phyloP scores from a whole-genome alignment of 176 grass and related monocot genomes.

The Hsuehochloa calcarea region DNA sequence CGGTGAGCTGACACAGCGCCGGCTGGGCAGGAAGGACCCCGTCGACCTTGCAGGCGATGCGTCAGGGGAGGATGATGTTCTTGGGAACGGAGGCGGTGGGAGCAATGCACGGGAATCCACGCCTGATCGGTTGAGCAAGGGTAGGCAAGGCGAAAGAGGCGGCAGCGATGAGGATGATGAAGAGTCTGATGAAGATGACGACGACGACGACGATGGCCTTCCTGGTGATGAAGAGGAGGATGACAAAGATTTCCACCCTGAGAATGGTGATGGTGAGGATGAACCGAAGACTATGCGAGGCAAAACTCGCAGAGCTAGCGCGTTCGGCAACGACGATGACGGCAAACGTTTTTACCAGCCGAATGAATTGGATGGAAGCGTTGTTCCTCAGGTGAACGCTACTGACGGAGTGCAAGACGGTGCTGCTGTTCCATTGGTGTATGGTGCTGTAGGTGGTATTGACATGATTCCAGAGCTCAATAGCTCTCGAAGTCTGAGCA shows the following conservation, averaged over 20 bases:
- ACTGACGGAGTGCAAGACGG: background rate
- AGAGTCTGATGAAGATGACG: constrained; percentile 15
- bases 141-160: background rate
- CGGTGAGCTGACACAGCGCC: background rate
- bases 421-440: background rate
- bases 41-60: background rate
- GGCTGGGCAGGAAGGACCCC: constrained; percentile 45
- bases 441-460: background rate
- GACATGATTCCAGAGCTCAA: background rate
- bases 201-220: background rate
- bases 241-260: background rate
- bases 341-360: background rate
- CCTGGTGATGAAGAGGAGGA: constrained; percentile 37
- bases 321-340: background rate
- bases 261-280: background rate
- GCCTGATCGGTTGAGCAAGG: constrained; percentile 2
- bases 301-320: background rate
- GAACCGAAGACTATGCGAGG: background rate
- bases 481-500: background rate
- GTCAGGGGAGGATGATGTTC: background rate
- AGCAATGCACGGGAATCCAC: background rate
- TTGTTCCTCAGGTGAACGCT: background rate
- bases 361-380: background rate
- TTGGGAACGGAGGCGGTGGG: background rate
- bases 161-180: constrained; percentile 17